Base-by-base conservation (phyloP, 306 rosid genomes). In the Gastrolobium bilobum region DNA sequence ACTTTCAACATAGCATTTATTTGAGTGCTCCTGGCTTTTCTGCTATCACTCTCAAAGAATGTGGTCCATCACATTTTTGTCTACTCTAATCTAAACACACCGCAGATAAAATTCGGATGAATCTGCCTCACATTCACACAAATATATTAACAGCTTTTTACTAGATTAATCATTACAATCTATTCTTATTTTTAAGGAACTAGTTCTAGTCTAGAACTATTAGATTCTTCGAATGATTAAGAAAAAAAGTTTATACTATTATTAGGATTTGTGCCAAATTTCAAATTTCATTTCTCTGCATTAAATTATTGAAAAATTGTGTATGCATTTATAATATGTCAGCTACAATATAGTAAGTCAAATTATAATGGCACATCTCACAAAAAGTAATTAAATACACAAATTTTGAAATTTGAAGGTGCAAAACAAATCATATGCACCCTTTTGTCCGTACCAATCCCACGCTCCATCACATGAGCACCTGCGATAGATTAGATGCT, bases 391-490 rank as follows among this genome's bases (percentile, higher is more conserved):
- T 42, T 20, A 33, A 34, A 52, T 3, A 51, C 6, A 66, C 5
- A 9, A 5, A 0, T 0, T 73, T 61, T 42, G 42, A 73, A 82
- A 37, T 78, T 37, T 33, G 58, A 54, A 82, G 33, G 10, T 73
- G 57, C 8, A 38, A 48, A 76, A 7, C 15, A 63, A 62, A 62
- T 63, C 63, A 33, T 20, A 37, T 57, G 71, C 51, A 75, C 33
- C 72, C 39, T 30, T 57, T 44, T 7, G 7, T 5, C 63, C 76
- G 57, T 68, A 61, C 56, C 64, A 26, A 56, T 13, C 5, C 7
- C 46, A 70, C 78, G 76, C 83, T 72, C 71, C 62, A 59, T 59
- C 81, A 61, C 85, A 87, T 60, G 84, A 60, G 71, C 38, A 51
- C 61, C 70, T 33, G 72, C 54, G 11, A 60, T 26, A 11, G 31